Evolutionary conservation across 2,329 filamentous ascomycete species (phyloP), one percentile per base, ranked within the genome.

Genomic region (Paraconiothyrium brasiliense): DNA sequence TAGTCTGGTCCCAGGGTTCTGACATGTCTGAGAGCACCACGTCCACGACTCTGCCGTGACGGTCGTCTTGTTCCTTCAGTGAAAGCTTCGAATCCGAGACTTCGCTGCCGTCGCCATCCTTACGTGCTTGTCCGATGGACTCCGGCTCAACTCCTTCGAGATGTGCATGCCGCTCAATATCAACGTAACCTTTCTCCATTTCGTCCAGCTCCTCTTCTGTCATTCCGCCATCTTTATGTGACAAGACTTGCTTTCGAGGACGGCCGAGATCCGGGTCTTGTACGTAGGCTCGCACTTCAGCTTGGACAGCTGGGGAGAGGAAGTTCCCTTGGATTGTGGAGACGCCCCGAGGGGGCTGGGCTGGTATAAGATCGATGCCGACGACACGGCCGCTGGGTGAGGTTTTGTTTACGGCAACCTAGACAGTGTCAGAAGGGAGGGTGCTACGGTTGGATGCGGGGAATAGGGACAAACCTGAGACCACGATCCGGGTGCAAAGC

Each of bases 1-100:
- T 85, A 57, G 87, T 91, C 83, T 92, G 91, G 73, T 89, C 85
- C 93, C 93, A 97, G 90, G 95, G 94, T 86, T 86, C 94, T 88
- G 90, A 99, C 95, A 99, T 99, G 87, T 99, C 95, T 88, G 93
- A 97, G 77, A 99, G 84, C 77, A 99, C 92, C 76, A 99, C 88
- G 82, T 98, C 92, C 67, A 97, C 94, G 74, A 87, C 87, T 73
- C 86, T 85, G 65, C 85, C 85, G 49, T 75, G 66, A 60, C 77
- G 78, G 37, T 78, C 69, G 54, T 82, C 79, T 13, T 76, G 71
- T 47, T 76, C 73, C 54, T 71, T 71, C 37, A 69, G 58, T 8
- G 74, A 72, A 59, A 77, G 58, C 58, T 72, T 68, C 6, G 70
- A 63, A 47, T 70, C 57, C 69, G 67, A 39, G 66, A 55, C 27